Base-by-base conservation (phyloP, 352 stramenopile genomes). In the Pythium apleroticum region DNA sequence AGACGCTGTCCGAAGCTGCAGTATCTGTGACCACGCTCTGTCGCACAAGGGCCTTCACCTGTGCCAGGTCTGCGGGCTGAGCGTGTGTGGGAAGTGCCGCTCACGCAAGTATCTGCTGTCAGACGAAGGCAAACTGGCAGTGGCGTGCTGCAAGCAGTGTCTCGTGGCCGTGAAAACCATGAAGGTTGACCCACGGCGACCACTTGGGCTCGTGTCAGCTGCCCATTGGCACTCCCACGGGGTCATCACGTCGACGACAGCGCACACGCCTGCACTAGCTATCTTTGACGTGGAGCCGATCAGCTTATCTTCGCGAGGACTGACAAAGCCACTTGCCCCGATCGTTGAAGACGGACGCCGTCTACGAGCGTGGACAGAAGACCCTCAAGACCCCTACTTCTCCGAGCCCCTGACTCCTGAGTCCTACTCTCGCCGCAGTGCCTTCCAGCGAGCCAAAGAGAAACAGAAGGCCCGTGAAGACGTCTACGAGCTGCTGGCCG, bases 101-200 rank as follows among this genome's bases (percentile, higher is more conserved):
- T 50, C 59, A 33, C 52, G 45, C 20, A 67, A 63, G 45, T 52
- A 48, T 24, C 28, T 72, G 41, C 31, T 72, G 12, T 57, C 59
- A 54, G 65, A 72, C 46, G 52, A 64, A 27, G 35, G 45, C 35
- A 66, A 72, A 35, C 19, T 72, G 11, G 24, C 2, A n/a, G 60
- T 68, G 17, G 30, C 28, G 27, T 72, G 66, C 55, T 68, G 66
- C 55, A 72, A 68, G 54, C 54, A 72, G 54, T 72, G 65, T 22
- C 60, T 72, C 27, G 45, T 72, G 7, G 59, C 53, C n/a, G 58
- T 60, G 31, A 58, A 56, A 20, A 52, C 39, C 46, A 20, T 61
- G 24, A 24, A 39, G 4, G 59, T 61, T 4, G 60, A 72, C 46
- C 54, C 66, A 24, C 19, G 35, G 19, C 45, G 64, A 41, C 65